phyloP scores from a whole-genome alignment of 768 basidiomycete species.

The Leccinellum luteum region DNA sequence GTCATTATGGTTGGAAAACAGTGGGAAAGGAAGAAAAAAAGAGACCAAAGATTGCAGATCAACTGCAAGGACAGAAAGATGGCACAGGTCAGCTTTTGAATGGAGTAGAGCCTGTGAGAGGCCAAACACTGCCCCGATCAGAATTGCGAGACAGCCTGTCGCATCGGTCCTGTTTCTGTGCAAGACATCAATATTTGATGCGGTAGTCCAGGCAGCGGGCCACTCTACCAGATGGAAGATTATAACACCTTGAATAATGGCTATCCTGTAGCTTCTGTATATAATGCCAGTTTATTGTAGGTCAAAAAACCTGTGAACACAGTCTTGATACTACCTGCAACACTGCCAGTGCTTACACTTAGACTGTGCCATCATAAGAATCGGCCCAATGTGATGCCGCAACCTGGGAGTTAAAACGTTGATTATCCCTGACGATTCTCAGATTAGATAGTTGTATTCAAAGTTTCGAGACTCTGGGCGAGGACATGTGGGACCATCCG shows the following conservation, averaged over 20 bases:
- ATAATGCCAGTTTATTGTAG: neutral
- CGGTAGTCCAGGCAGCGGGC: neutral
- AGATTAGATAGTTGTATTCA: neutral
- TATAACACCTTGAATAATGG: neutral
- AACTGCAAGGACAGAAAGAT: slow-evolving; percentile 11
- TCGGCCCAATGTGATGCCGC: neutral
- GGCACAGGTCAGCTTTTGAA: slow-evolving; percentile 12
- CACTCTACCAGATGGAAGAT: neutral
- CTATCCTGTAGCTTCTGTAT: neutral
- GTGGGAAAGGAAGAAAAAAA: neutral
- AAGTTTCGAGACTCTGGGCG: neutral
- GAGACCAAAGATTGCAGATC: slow-evolving; percentile 15
- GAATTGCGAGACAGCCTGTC: neutral
- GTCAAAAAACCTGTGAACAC: neutral
- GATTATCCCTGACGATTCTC: neutral
- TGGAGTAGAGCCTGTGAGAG: neutral
- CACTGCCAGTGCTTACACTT: neutral
- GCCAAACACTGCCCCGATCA: slow-evolving; percentile 11
- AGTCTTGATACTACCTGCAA: neutral
- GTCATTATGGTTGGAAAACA: slow-evolving; percentile 12
- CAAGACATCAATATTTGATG: neutral
- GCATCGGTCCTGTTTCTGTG: neutral
- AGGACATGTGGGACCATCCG: neutral
- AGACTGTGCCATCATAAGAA: neutral
- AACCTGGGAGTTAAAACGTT: neutral